A percentile compares a stretch with the other conserved stretches of the same genome.
Conservation (phyloP, 495 filamentous ascomycete species). For the Talaromyces stipitatus region DNA sequence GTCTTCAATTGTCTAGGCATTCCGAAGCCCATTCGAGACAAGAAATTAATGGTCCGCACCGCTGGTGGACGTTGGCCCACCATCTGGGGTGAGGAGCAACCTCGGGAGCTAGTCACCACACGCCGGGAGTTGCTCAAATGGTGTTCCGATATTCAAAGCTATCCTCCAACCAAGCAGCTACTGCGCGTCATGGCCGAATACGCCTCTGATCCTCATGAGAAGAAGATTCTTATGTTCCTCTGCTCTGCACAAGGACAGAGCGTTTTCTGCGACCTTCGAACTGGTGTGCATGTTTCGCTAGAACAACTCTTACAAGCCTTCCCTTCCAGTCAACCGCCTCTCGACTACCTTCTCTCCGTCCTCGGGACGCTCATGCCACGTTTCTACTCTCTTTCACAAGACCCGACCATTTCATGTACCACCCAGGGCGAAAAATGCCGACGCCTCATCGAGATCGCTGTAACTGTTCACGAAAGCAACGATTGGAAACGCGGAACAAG, state of each 20-base stretch:
- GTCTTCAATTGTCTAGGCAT: conserved; percentile 74
- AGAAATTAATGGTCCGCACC: conserved; percentile 69
- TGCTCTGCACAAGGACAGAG: conserved; percentile 87
- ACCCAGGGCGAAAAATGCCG: conserved; percentile 60
- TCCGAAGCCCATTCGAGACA: conserved; percentile 70
- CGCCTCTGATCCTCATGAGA: conserved; percentile 69
- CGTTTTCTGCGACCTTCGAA: conserved; percentile 91
- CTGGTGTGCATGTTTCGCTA: conserved; percentile 75
- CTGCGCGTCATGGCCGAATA: conserved; percentile 84
- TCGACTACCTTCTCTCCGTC: conserved; percentile 70
- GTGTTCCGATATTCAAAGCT: conserved; percentile 90
- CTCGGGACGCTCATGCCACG: conserved; percentile 88
- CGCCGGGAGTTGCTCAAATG: conserved; percentile 86
- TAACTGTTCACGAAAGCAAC: conserved; percentile 79
- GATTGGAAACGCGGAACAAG: conserved; percentile 68
- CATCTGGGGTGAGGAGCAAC: conserved; percentile 89
- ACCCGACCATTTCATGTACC: conserved; percentile 75
- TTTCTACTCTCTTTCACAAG: conserved; percentile 96
- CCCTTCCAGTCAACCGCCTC: conserved; percentile 79
- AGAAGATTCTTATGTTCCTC: conserved; percentile 78
- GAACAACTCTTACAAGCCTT: conserved; percentile 85
- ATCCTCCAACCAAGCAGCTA: conserved; percentile 80
- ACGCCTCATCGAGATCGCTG: conserved; percentile 87
- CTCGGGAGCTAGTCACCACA: conserved; percentile 78
- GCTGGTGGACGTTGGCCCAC: conserved; percentile 86